phyloP scores from a whole-genome alignment of 108 stramenopile species.

The Cylindrotheca fusiformis region DNA sequence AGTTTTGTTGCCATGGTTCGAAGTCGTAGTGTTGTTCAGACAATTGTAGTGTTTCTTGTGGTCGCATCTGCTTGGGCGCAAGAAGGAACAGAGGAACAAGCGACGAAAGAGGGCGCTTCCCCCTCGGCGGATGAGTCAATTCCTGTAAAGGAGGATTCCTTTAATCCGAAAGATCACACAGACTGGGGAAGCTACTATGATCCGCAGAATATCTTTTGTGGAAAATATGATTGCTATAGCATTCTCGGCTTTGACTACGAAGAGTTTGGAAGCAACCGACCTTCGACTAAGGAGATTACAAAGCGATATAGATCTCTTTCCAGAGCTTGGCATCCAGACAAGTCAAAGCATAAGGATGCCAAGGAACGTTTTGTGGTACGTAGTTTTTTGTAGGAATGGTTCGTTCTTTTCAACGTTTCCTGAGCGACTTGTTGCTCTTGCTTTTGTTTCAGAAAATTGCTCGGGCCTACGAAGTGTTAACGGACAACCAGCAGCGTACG shows the following conservation, averaged over 20 bases:
- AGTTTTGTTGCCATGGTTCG: too few relatives aligned
- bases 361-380: conserved; percentile 82
- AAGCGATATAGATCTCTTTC: conserved; percentile 71
- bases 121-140: too few relatives aligned
- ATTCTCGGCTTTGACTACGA: conserved; percentile 89
- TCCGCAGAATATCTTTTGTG: conserved; percentile 82
- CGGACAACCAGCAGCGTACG: conserved; percentile 53
- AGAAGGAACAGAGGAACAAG: neutral
- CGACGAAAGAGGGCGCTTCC: neutral
- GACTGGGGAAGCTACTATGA: conserved; percentile 88
- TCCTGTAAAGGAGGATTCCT: conserved; percentile 13
- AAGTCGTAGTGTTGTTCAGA: neutral
- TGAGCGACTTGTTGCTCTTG: neutral
- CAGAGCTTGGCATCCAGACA: conserved; percentile 85
- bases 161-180: conserved; percentile 24
- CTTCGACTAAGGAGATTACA: conserved; percentile 70
- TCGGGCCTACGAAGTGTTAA: conserved; percentile 82
- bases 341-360: conserved; percentile 73
- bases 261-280: conserved; percentile 50
- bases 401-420: neutral
- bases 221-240: conserved; percentile 84
- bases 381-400: conserved; percentile 2
- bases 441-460: conserved; percentile 57
- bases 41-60: neutral
- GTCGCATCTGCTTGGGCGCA: neutral